These are phyloP conservation scores for Elaeis oleifera DNA, from an alignment of 202 grass and related monocot species.

Conservation along the genomic window DNA sequence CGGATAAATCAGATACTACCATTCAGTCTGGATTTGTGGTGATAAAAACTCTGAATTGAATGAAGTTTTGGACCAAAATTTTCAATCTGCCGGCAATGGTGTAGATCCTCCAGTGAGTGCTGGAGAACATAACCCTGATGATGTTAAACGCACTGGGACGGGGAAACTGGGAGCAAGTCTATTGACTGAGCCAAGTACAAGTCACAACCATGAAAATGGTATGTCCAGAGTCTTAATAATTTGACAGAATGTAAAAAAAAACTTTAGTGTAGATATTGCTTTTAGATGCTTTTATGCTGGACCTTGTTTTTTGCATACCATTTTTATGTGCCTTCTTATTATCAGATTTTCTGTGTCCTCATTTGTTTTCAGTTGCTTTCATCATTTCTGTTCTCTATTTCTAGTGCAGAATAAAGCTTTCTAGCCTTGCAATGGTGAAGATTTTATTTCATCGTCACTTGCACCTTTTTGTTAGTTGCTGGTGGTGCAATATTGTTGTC, in stretches of 20 bases:
- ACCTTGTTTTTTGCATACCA: neutral
- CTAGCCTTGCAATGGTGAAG: no score
- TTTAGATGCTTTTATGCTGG: neutral
- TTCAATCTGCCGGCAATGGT: constrained; percentile 52
- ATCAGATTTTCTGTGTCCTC: no score
- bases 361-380: no score
- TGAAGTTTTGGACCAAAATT: constrained; percentile 47
- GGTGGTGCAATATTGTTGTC: no score
- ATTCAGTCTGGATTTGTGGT: constrained; percentile 11
- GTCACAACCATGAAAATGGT: constrained; percentile 60
- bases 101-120: constrained; percentile 36
- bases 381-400: no score
- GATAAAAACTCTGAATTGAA: constrained; percentile 39
- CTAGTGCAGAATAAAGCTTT: no score
- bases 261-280: constrained; percentile 19
- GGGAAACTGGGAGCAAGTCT: constrained; percentile 32
- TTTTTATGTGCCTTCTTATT: no score
- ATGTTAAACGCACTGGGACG: constrained; percentile 26
- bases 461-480: no score
- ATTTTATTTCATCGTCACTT: no score
- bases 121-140: constrained; percentile 46
- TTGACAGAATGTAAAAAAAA: neutral
- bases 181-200: constrained; percentile 43
- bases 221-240: constrained; percentile 31
- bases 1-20: constrained; percentile 25